phyloP scores from a whole-genome alignment of 371 early-diverging fungal species.

The Rhizopus delemar region DNA sequence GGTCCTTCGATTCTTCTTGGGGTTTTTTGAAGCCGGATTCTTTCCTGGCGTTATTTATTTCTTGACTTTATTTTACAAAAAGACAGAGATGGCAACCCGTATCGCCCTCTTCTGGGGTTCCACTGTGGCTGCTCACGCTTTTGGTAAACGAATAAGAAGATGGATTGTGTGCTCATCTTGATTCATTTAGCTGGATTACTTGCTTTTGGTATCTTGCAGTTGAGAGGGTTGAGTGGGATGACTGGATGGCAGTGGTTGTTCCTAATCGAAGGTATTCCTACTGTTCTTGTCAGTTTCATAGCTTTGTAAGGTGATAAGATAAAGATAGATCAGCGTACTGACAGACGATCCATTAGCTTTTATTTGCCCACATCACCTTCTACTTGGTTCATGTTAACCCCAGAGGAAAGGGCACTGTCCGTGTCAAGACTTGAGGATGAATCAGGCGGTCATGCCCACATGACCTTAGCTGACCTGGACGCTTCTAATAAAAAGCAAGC shows the following conservation, averaged over 20 bases:
- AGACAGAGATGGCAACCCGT: slow-evolving; percentile 51
- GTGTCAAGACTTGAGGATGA: slow-evolving; percentile 24
- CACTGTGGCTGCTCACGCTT: slow-evolving; percentile 49
- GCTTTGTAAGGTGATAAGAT: slow-evolving; percentile 32
- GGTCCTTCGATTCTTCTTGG: slow-evolving; percentile 42
- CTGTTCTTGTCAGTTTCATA: slow-evolving; percentile 37
- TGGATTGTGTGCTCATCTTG: background rate
- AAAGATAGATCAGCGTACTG: no score
- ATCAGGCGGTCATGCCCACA: slow-evolving; percentile 15
- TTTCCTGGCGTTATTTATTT: slow-evolving; percentile 51
- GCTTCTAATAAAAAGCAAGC: slow-evolving; percentile 43
- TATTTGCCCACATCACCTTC: slow-evolving; percentile 46
- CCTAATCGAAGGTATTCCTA: slow-evolving; percentile 54
- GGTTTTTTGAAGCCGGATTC: slow-evolving; percentile 50
- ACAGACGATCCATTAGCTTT: slow-evolving; percentile 19
- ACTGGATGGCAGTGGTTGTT: slow-evolving; percentile 57
- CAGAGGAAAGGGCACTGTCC: slow-evolving; percentile 36
- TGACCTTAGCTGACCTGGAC: slow-evolving; percentile 38
- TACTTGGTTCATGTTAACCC: slow-evolving; percentile 35
- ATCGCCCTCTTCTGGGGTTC: slow-evolving; percentile 55
- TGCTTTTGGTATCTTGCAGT: slow-evolving; percentile 45
- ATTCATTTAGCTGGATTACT: slow-evolving; percentile 42
- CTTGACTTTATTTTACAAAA: slow-evolving; percentile 48
- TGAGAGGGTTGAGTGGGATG: slow-evolving; percentile 39
- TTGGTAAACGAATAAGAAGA: slow-evolving; percentile 24